A percentile compares a stretch with the other conserved stretches of the same genome.
phyloP scores from a whole-genome alignment of 306 rosid genomes.

The Psophocarpus tetragonolobus region DNA sequence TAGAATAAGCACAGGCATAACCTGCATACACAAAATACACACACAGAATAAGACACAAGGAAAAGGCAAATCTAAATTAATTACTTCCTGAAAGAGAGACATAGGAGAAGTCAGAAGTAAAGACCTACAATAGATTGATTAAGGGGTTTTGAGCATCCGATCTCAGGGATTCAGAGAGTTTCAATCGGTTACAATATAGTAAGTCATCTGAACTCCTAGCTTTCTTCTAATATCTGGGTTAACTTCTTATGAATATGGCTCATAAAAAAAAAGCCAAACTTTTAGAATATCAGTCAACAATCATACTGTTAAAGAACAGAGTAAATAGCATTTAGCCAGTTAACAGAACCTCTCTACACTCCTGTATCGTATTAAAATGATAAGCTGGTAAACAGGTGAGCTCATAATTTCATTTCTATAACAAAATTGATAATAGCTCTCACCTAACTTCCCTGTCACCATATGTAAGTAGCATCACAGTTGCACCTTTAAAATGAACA shows the following conservation, averaged over 20 bases:
- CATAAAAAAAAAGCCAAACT: constrained; percentile 17
- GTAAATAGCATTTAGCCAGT: neutral
- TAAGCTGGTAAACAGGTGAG: neutral
- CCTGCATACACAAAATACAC: neutral
- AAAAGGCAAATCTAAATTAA: neutral
- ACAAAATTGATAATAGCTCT: constrained; percentile 38
- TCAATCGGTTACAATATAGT: neutral
- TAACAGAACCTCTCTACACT: neutral
- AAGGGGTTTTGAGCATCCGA: constrained; percentile 11
- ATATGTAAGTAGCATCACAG: constrained; percentile 84
- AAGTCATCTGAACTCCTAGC: neutral
- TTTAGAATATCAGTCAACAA: neutral
- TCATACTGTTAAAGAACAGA: constrained; percentile 3
- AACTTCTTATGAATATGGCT: neutral
- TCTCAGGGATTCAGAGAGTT: neutral
- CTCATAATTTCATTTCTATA: constrained; percentile 17
- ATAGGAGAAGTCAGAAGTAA: neutral
- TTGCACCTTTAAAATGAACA: constrained; percentile 81
- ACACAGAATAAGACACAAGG: neutral
- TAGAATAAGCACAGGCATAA: neutral
- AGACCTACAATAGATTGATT: neutral
- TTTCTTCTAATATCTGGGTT: constrained; percentile 24
- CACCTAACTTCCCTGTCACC: constrained; percentile 94
- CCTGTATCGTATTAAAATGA: constrained; percentile 1
- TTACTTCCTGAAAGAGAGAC: neutral